A percentile compares a stretch with the other conserved stretches of the same genome.
These are phyloP conservation scores for Myxozyma nipponensis DNA, from an alignment of 805 yeast species.

Conservation along the genomic window DNA sequence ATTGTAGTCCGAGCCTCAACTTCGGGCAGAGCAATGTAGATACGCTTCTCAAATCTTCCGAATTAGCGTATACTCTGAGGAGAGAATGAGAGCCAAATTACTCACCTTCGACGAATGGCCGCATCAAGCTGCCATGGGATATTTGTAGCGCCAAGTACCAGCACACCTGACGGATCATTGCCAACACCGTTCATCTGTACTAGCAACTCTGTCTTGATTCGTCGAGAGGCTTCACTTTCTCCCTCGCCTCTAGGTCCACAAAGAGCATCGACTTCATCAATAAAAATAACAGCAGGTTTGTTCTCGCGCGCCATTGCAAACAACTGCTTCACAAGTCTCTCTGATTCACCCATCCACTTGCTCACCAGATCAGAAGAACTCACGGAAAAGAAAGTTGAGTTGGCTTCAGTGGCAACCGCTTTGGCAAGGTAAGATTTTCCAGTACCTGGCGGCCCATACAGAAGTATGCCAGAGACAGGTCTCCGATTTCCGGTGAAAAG, in stretches of 20 bases:
- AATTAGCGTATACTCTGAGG: constrained; percentile 1
- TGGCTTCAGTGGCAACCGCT: constrained; percentile 98
- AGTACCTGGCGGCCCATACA: constrained; percentile 95
- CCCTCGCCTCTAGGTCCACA: constrained; percentile 99
- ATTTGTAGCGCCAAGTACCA: constrained; percentile 95
- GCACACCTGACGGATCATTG: constrained; percentile 83
- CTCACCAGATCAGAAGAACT: constrained; percentile 94
- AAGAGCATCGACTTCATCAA: constrained; percentile 96
- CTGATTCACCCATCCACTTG: constrained; percentile 99
- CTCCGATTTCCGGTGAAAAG: constrained; percentile 90
- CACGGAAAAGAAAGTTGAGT: constrained; percentile 92
- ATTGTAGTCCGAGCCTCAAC: constrained; percentile 84
- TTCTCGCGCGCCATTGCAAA: constrained; percentile 95
- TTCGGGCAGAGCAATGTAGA: constrained; percentile 93
- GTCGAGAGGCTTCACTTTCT: constrained; percentile 91
- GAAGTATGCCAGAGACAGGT: constrained; percentile 84
- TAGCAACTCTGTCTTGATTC: constrained; percentile 91
- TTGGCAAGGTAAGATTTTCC: constrained; percentile 96
- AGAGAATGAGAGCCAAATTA: not conserved
- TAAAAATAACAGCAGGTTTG: constrained; percentile 92
- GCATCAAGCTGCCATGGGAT: constrained; percentile 99
- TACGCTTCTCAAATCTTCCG: constrained; percentile 80
- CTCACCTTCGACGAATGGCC: constrained; percentile 81
- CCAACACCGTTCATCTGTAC: constrained; percentile 99
- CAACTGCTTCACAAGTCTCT: constrained; percentile 89